Evolutionary conservation across 179 eudicot species (phyloP).

Genomic region (Silene noctiflora): DNA sequence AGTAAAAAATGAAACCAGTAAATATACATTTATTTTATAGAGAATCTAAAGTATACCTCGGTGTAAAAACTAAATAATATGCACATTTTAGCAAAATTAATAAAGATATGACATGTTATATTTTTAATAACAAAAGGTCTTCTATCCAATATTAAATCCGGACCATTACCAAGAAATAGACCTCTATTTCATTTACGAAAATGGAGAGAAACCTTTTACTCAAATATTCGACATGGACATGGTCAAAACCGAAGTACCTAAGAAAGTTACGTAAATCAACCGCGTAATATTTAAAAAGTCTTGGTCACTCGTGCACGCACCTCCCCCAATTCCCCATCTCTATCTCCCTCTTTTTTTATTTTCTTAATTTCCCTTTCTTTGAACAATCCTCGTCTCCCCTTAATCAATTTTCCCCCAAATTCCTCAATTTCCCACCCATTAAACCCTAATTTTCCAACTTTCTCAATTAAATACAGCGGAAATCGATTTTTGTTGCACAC

Average conservation of each 20-base stretch:
- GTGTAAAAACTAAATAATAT: too few species aligned
- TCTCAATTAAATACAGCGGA: neutral
- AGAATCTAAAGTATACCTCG: too few species aligned
- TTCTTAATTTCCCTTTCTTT: neutral
- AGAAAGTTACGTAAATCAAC: neutral
- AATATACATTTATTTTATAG: too few species aligned
- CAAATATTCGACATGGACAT: too few species aligned
- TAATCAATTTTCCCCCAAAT: neutral
- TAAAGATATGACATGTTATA: too few species aligned
- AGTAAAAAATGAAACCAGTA: too few species aligned
- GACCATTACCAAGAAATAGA: too few species aligned
- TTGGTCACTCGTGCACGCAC: neutral
- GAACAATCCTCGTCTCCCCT: neutral
- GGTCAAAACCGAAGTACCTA: neutral
- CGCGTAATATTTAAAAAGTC: conserved; percentile 5
- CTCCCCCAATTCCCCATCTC: neutral
- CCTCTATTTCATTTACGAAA: too few species aligned
- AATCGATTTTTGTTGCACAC: neutral
- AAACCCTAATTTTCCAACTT: neutral
- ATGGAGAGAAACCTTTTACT: too few species aligned
- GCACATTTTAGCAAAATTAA: too few species aligned
- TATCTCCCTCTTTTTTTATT: neutral
- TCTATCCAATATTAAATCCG: too few species aligned
- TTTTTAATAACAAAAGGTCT: too few species aligned
- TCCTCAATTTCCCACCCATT: neutral